Evolutionary conservation across 495 filamentous ascomycete genomes (phyloP).

Genomic region (Aspergillus conjunctus): DNA sequence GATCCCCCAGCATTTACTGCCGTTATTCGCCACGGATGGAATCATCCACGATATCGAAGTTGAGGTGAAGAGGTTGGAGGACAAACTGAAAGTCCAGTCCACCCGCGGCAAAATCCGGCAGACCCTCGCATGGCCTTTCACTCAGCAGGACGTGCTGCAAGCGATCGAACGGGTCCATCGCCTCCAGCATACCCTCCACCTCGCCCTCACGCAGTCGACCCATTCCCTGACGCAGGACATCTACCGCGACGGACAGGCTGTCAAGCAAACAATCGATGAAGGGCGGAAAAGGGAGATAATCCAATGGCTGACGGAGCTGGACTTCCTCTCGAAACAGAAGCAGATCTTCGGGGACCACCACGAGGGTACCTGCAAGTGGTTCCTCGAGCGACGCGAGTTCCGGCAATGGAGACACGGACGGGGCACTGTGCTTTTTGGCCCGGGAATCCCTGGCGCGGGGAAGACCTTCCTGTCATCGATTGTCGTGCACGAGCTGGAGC

Average conservation of each 20-base stretch:
- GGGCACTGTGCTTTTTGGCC: constrained; percentile 9
- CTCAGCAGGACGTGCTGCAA: constrained; percentile 12
- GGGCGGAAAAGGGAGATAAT: constrained; percentile 13
- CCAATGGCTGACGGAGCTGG: constrained; percentile 15
- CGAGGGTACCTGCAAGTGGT: constrained; percentile 17
- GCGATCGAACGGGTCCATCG: constrained; percentile 10
- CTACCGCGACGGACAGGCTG: constrained; percentile 8
- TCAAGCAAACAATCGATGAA: constrained; percentile 14
- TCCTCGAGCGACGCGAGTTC: constrained; percentile 9
- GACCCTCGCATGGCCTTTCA: constrained; percentile 16
- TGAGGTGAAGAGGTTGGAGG: constrained; percentile 1
- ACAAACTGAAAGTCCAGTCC: constrained; percentile 3
- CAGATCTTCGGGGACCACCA: constrained; percentile 15
- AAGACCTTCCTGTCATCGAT: constrained; percentile 17
- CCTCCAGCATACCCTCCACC: constrained; percentile 8
- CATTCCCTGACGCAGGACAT: constrained; percentile 7
- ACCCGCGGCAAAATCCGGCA: constrained; percentile 5
- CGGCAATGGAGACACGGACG: constrained; percentile 10
- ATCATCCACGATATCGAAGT: constrained; percentile 14
- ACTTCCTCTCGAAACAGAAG: constrained; percentile 19
- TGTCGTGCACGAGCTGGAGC: constrained; percentile 14
- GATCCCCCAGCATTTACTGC: constrained; percentile 7
- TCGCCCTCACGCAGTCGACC: constrained; percentile 12
- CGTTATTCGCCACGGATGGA: constrained; percentile 12
- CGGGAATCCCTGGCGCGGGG: constrained; percentile 14